Evolutionary conservation across 1,284 basidiomycete genomes (phyloP).

Genomic region (Rhodotorula sp.): DNA sequence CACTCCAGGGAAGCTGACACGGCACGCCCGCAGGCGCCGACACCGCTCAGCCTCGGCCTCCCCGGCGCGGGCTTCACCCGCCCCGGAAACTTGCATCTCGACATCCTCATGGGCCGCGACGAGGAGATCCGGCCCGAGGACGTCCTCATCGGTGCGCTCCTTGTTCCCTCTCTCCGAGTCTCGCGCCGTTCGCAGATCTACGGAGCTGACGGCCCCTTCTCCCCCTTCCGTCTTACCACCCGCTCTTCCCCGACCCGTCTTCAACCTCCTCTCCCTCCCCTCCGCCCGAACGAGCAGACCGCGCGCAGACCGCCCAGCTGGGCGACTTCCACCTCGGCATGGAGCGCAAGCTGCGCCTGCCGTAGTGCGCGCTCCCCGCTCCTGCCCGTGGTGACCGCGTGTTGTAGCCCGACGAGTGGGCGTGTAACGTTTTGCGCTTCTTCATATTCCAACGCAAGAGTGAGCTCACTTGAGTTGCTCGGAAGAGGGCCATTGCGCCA

Average conservation of each 20-base stretch:
- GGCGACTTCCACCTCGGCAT: slow-evolving; percentile 40
- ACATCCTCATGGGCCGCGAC: slow-evolving; percentile 88
- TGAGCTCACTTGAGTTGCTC: too few relatives aligned
- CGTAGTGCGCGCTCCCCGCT: too few relatives aligned
- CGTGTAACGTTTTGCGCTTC: too few relatives aligned
- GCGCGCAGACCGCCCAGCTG: slow-evolving; percentile 15
- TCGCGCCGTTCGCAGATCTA: neutral
- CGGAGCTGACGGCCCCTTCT: neutral
- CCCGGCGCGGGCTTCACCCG: slow-evolving; percentile 23
- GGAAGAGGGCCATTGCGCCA: too few relatives aligned
- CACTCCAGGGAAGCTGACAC: neutral
- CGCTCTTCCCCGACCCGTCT: neutral
- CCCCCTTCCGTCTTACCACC: too few relatives aligned
- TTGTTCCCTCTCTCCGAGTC: too few relatives aligned
- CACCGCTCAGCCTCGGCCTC: slow-evolving; percentile 2
- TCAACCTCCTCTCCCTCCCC: neutral
- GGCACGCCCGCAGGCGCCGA: neutral
- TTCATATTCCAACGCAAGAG: too few relatives aligned
- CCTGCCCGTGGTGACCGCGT: neutral
- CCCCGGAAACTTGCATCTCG: slow-evolving; percentile 70
- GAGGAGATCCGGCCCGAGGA: slow-evolving; percentile 73
- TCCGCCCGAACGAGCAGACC: slow-evolving; percentile 2
- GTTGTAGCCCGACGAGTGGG: neutral
- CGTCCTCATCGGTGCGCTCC: slow-evolving; percentile 58
- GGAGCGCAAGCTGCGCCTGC: slow-evolving; percentile 35